These are phyloP conservation scores for Acanthamoeba healyi DNA, from an alignment of 208 protist genomes.

Conservation along the genomic window DNA sequence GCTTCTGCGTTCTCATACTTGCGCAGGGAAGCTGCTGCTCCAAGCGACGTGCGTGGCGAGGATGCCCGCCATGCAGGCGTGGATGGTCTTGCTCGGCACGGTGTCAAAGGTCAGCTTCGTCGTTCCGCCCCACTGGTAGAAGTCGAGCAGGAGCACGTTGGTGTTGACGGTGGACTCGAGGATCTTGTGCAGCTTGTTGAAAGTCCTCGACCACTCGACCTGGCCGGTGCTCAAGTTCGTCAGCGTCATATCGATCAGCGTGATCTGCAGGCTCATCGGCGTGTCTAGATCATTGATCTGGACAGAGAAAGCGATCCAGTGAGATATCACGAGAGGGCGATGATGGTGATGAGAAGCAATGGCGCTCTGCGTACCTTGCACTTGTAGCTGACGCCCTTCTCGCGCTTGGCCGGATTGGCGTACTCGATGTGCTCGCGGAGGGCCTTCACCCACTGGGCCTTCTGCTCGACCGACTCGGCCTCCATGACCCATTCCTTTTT, in stretches of 20 bases:
- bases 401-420: conserved; percentile 62
- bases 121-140: conserved; percentile 37
- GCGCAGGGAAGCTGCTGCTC: not conserved
- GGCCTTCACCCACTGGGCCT: conserved; percentile 13
- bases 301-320: not conserved
- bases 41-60: conserved; percentile 25
- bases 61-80: not conserved
- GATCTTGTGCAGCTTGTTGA: not conserved
- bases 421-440: conserved; percentile 30
- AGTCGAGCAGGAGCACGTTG: conserved; percentile 16
- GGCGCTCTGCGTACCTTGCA: not conserved
- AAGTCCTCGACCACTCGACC: not conserved
- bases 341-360: too few species aligned
- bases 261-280: not conserved
- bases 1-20: not conserved
- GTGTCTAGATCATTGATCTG: not conserved
- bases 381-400: not conserved
- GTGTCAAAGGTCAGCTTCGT: not conserved
- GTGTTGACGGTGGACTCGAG: not conserved
- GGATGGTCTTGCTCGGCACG: conserved; percentile 33
- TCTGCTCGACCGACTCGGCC: not conserved
- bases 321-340: not conserved
- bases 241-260: not conserved
- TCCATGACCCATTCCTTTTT: conserved; percentile 26
- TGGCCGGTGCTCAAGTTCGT: not conserved